Evolutionary conservation across 352 stramenopile species (phyloP), one percentile per base, ranked within the genome.

Genomic region (Globisporangium abappressorium): DNA sequence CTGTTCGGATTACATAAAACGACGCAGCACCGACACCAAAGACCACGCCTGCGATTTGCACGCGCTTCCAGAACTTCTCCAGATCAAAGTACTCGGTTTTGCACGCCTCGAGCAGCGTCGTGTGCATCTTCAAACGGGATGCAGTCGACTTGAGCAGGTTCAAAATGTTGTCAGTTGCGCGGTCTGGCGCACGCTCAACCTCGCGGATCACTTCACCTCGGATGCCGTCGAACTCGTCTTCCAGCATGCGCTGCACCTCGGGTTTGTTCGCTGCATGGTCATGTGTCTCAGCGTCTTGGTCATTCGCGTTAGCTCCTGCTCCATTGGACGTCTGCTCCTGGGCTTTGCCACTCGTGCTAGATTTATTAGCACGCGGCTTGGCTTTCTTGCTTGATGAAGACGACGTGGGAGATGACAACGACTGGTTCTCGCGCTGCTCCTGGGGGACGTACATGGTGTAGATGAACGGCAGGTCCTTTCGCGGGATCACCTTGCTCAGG

Each of bases 401-500:
- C 26, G 47, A 30, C 22, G 46, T 54, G 2, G 34, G 33, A 1
- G 36, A 22, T 4, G 36, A 22, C 18, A 62, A 34, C 22, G 51
- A 57, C 30, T 64, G 59, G 55, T 55, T 73, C 30, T 80, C 73
- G 14, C 76, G 75, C 65, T 90, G 74, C 47, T 90, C 81, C 41
- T 84, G 78, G 0, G 88, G 88, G 6, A 96, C 88, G 68, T 96
- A 93, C 88, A 96, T 96, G 9, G 88, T 93, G 71, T 94, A 96
- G 62, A 96, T 94, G 69, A 93, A 94, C 26, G 88, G 88, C 70
- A 96, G 55, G 46, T 96, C 88, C 66, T 96, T 96, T 33, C 88
- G 79, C 34, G 85, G 86, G 47, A 93, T 96, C 62, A 96, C 85
- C 54, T 94, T 93, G 69, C 88, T 96, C 47, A 96, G 71, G 69